phyloP scores from a whole-genome alignment of 2,329 filamentous ascomycete genomes.

The Hypomyces rosellus region DNA sequence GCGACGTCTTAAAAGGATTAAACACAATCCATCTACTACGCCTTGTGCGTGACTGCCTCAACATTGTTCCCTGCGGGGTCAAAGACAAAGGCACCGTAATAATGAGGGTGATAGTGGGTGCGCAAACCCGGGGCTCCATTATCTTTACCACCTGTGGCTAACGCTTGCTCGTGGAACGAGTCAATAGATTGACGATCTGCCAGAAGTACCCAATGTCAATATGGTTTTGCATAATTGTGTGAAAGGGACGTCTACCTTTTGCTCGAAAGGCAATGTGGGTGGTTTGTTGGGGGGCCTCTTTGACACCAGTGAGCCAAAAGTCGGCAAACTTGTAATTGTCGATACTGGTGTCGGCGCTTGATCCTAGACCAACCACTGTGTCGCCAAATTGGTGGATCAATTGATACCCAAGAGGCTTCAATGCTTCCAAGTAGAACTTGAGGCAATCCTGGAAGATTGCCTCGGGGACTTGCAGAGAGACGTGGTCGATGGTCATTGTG shows the following conservation, averaged over 20 bases:
- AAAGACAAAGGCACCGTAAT: conserved; percentile 39
- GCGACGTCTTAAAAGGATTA: too few species aligned
- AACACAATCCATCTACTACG: too few species aligned
- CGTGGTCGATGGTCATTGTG: conserved; percentile 32
- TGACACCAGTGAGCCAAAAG: conserved; percentile 26
- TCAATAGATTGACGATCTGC: conserved; percentile 34
- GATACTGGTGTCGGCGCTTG: conserved; percentile 2
- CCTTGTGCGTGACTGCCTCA: conserved; percentile 23
- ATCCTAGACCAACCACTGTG: conserved; percentile 27
- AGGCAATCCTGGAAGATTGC: conserved; percentile 23
- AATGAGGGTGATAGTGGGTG: conserved; percentile 32
- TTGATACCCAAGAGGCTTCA: conserved; percentile 31
- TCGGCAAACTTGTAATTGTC: conserved; percentile 15
- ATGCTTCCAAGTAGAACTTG: conserved; percentile 28
- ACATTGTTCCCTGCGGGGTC: conserved; percentile 43
- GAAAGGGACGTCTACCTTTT: conserved; percentile 16
- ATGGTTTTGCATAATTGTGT: background rate
- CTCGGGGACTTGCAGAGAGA: conserved; percentile 24
- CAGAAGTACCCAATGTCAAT: background rate
- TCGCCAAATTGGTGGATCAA: conserved; percentile 22
- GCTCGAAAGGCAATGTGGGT: conserved; percentile 28
- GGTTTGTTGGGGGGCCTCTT: conserved; percentile 10
- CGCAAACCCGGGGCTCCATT: conserved; percentile 39
- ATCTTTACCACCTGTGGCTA: conserved; percentile 33
- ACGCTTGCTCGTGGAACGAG: conserved; percentile 33